These are phyloP conservation scores for Phytophthora parvispora DNA, from an alignment of 352 stramenopile genomes.

Conservation along the genomic window DNA sequence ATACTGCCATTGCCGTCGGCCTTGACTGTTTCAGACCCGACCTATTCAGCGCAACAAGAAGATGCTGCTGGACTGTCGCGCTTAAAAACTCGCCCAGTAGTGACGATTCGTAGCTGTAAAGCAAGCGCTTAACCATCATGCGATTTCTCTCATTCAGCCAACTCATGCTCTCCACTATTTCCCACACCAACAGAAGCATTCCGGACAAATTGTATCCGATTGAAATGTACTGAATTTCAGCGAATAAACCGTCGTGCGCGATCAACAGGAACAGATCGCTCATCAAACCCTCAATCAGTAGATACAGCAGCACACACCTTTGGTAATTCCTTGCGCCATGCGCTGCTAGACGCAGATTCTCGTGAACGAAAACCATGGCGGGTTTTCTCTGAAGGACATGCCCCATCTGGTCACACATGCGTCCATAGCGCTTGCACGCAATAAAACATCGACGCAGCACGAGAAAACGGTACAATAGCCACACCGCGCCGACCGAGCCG, in stretches of 20 bases:
- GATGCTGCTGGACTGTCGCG: conserved; percentile 12
- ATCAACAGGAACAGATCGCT: conserved; percentile 36
- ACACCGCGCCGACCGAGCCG: background rate
- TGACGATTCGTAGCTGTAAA: conserved; percentile 30
- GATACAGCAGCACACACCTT: conserved; percentile 21
- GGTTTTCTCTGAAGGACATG: background rate
- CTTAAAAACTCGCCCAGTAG: conserved; percentile 26
- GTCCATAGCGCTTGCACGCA: conserved; percentile 5
- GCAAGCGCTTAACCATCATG: conserved; percentile 19
- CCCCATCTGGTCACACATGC: conserved; percentile 1
- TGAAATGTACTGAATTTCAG: conserved; percentile 25
- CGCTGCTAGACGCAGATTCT: conserved; percentile 12
- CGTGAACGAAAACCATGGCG: conserved; percentile 20
- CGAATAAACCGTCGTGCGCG: conserved; percentile 17
- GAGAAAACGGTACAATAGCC: conserved; percentile 8
- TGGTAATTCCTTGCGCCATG: conserved; percentile 19
- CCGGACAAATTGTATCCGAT: conserved; percentile 37
- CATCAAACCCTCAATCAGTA: conserved; percentile 35
- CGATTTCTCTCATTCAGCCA: conserved; percentile 7
- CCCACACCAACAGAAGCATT: conserved; percentile 25
- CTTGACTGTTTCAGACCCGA: conserved; percentile 22
- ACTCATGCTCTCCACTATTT: conserved; percentile 26
- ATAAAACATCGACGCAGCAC: conserved; percentile 13
- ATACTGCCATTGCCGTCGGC: conserved; percentile 4
- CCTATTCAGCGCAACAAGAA: conserved; percentile 18